A percentile compares a stretch with the other conserved stretches of the same genome.
These are phyloP conservation scores for Saccharomycopsis sp. DNA, from an alignment of 805 yeast genomes.

Conservation along the genomic window DNA sequence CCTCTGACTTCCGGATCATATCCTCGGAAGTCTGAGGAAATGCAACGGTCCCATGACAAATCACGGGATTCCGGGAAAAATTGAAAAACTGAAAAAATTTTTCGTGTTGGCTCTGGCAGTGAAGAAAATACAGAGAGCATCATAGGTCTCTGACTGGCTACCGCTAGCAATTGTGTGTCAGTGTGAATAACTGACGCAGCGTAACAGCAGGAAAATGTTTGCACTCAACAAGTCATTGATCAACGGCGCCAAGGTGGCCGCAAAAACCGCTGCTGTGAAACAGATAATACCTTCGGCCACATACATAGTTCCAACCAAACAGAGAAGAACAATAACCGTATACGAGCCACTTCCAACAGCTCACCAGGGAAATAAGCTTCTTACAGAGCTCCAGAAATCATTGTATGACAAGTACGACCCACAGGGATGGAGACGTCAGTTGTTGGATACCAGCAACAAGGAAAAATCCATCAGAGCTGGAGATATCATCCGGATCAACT, in stretches of 20 bases:
- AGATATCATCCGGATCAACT: slow-evolving; percentile 71
- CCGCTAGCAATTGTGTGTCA: too few species aligned
- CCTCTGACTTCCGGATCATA: too few species aligned
- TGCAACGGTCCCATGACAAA: neutral
- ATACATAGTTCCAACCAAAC: slow-evolving; percentile 16
- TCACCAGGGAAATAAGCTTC: slow-evolving; percentile 12
- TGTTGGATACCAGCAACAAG: slow-evolving; percentile 41
- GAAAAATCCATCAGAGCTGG: slow-evolving; percentile 60
- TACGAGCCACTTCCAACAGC: slow-evolving; percentile 19
- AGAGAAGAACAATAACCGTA: slow-evolving; percentile 13
- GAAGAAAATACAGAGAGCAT: too few species aligned
- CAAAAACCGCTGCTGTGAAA: neutral
- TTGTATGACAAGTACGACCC: slow-evolving; percentile 62
- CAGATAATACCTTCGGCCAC: slow-evolving; percentile 8
- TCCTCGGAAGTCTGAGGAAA: neutral
- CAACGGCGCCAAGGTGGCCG: neutral
- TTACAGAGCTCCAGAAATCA: slow-evolving; percentile 35
- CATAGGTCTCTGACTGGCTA: too few species aligned
- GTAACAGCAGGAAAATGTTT: neutral
- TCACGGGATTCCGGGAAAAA: neutral
- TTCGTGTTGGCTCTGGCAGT: too few species aligned
- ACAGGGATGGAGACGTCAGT: slow-evolving; percentile 54
- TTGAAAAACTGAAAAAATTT: neutral
- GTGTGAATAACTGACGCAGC: neutral
- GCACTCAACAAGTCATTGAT: neutral